A percentile compares a stretch with the other conserved stretches of the same genome.
Conservation (phyloP, 805 yeast genomes). For the Yarrowia hollandica region DNA sequence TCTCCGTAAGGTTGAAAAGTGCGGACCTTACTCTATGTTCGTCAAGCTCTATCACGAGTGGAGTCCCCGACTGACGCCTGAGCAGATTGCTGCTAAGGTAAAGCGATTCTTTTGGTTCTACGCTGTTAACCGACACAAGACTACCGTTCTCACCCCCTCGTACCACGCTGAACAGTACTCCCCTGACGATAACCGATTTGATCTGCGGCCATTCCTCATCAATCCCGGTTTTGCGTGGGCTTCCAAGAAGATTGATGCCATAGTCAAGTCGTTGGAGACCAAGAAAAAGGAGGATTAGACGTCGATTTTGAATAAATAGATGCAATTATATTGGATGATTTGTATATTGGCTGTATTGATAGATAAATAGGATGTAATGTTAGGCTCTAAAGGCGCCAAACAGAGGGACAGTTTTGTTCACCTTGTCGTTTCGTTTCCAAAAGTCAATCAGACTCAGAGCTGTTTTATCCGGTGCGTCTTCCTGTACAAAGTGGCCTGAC, state of each 20-base stretch:
- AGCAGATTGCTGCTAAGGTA: conserved; percentile 86
- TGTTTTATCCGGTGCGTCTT: conserved; percentile 74
- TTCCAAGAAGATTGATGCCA: conserved; percentile 78
- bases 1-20: conserved; percentile 84
- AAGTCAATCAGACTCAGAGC: conserved; percentile 51
- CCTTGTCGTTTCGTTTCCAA: conserved; percentile 41
- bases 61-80: conserved; percentile 81
- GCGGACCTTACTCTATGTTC: conserved; percentile 97
- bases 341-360: conserved; percentile 13
- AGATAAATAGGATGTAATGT: conserved; percentile 29
- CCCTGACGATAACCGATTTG: conserved; percentile 96
- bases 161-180: conserved; percentile 98
- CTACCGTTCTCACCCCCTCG: conserved; percentile 95
- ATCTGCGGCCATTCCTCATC: conserved; percentile 91
- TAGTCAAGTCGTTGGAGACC: conserved; percentile 46
- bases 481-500: conserved; percentile 94
- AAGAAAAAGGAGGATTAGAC: conserved; percentile 21
- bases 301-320: background rate
- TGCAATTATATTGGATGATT: background rate
- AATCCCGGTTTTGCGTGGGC: conserved; percentile 91
- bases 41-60: conserved; percentile 86
- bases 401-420: conserved; percentile 38
- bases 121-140: conserved; percentile 94
- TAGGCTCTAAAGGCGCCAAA: conserved; percentile 39
- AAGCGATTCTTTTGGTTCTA: conserved; percentile 90